These are phyloP conservation scores for Calonectria pseudoreteaudii DNA, from an alignment of 2,329 filamentous ascomycete species.

Conservation along the genomic window DNA sequence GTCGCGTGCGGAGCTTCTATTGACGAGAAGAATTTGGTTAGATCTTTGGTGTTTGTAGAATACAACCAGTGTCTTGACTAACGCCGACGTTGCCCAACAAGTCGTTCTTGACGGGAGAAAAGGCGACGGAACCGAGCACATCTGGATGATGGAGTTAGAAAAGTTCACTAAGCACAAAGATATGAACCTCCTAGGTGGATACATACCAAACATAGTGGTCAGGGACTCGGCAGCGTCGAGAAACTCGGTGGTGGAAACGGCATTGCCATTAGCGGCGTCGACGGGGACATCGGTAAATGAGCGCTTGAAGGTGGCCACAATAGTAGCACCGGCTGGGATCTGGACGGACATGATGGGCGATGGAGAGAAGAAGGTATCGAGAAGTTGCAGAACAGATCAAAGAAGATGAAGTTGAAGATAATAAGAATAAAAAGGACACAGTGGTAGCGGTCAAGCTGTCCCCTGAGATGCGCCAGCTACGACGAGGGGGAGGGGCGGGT, in stretches of 20 bases:
- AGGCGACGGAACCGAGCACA: slow-evolving; percentile 77
- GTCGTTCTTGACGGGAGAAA: slow-evolving; percentile 91
- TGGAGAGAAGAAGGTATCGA: slow-evolving; percentile 12
- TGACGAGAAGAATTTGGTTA: slow-evolving; percentile 26
- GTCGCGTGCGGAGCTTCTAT: slow-evolving; percentile 90
- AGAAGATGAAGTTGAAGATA: slow-evolving; percentile 15
- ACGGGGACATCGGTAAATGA: slow-evolving; percentile 88
- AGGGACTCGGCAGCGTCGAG: slow-evolving; percentile 91
- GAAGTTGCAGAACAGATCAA: slow-evolving; percentile 19
- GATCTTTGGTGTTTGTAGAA: slow-evolving; percentile 6
- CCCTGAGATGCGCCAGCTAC: slow-evolving; percentile 32
- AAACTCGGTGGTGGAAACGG: slow-evolving; percentile 86
- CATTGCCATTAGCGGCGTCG: slow-evolving; percentile 78
- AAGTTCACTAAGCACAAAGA: background rate
- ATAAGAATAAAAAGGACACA: slow-evolving; percentile 25
- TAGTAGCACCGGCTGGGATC: slow-evolving; percentile 76
- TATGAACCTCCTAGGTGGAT: background rate
- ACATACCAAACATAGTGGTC: slow-evolving; percentile 84
- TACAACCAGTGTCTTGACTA: slow-evolving; percentile 33
- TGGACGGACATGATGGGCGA: slow-evolving; percentile 62
- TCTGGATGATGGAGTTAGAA: slow-evolving; percentile 55
- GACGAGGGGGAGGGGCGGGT: slow-evolving; percentile 13
- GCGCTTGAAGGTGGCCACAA: slow-evolving; percentile 86
- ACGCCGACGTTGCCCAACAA: slow-evolving; percentile 94
- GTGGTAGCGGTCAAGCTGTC: slow-evolving; percentile 43